A percentile compares a stretch with the other conserved stretches of the same genome.
These are phyloP conservation scores for Helminthosporium solani DNA, from an alignment of 2,329 filamentous ascomycete species.

Conservation along the genomic window DNA sequence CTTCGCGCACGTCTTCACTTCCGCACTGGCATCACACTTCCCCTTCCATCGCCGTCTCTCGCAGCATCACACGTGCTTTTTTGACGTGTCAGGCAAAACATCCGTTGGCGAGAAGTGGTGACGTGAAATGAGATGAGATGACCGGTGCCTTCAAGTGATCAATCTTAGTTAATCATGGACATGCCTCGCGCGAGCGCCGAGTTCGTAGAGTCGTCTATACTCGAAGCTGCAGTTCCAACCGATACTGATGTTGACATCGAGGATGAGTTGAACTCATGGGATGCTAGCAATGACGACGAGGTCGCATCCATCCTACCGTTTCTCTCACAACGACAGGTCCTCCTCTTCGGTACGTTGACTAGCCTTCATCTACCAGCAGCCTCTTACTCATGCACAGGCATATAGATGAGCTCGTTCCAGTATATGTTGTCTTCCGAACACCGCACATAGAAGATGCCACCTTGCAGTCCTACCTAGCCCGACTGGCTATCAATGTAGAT, in stretches of 20 bases:
- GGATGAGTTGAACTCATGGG: constrained; percentile 45
- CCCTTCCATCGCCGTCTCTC: too few relatives aligned
- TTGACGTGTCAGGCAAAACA: too few relatives aligned
- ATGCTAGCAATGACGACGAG: constrained; percentile 48
- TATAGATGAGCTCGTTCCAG: constrained; percentile 70
- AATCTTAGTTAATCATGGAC: constrained; percentile 8
- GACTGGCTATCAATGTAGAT: constrained; percentile 67
- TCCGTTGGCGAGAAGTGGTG: not conserved
- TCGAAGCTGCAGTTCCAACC: constrained; percentile 43
- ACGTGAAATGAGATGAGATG: not conserved
- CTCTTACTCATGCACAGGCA: constrained; percentile 54
- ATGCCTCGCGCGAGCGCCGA: constrained; percentile 35
- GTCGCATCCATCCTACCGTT: constrained; percentile 54
- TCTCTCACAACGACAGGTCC: constrained; percentile 61
- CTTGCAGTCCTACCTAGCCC: constrained; percentile 60
- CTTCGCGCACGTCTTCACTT: too few relatives aligned
- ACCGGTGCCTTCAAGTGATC: not conserved
- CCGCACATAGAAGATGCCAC: constrained; percentile 59
- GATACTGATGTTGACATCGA: constrained; percentile 39
- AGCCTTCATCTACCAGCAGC: constrained; percentile 36
- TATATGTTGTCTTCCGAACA: constrained; percentile 68
- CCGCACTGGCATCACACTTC: too few relatives aligned
- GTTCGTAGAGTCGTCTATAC: constrained; percentile 42
- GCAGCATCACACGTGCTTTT: too few relatives aligned
- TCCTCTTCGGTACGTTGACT: constrained; percentile 68